Evolutionary conservation across 768 basidiomycete genomes (phyloP).

Genomic region (Rhodocollybia butyracea): DNA sequence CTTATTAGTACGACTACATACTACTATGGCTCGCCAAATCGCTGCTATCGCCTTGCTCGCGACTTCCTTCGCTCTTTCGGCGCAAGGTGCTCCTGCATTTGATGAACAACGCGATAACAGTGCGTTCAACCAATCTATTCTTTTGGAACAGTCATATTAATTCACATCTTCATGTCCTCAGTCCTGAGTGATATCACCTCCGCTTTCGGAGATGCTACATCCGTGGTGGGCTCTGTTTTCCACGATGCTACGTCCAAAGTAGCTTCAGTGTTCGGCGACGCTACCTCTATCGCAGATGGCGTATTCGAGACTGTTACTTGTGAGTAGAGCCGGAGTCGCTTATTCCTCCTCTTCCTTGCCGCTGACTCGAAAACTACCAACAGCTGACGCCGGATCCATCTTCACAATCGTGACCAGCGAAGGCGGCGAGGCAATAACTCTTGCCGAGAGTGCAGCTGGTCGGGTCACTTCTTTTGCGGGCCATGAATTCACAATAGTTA

Average conservation of each 20-base stretch:
- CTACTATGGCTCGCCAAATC: neutral
- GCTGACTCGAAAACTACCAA: neutral
- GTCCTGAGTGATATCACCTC: neutral
- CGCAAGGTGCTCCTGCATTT: neutral
- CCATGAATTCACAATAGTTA: slow-evolving; percentile 30
- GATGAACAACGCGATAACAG: slow-evolving; percentile 2
- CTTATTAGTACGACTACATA: no score
- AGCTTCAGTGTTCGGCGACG: neutral
- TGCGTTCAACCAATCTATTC: neutral
- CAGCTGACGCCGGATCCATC: slow-evolving; percentile 30
- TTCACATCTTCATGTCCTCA: neutral
- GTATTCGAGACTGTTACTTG: slow-evolving; percentile 6
- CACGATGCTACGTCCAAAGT: neutral
- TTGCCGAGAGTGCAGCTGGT: slow-evolving; percentile 31
- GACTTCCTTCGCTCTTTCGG: neutral
- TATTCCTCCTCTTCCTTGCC: neutral
- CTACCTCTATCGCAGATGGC: slow-evolving; percentile 1
- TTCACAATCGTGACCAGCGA: slow-evolving; percentile 34
- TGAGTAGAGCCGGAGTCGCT: neutral
- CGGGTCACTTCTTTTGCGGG: slow-evolving; percentile 34
- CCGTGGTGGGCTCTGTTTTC: neutral
- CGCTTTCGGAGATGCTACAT: slow-evolving; percentile 1
- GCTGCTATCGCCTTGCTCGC: neutral
- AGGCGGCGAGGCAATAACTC: slow-evolving; percentile 39
- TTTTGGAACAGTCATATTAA: no score